Conservation (phyloP, 495 filamentous ascomycete species). For the Penicillium riverlandense region DNA sequence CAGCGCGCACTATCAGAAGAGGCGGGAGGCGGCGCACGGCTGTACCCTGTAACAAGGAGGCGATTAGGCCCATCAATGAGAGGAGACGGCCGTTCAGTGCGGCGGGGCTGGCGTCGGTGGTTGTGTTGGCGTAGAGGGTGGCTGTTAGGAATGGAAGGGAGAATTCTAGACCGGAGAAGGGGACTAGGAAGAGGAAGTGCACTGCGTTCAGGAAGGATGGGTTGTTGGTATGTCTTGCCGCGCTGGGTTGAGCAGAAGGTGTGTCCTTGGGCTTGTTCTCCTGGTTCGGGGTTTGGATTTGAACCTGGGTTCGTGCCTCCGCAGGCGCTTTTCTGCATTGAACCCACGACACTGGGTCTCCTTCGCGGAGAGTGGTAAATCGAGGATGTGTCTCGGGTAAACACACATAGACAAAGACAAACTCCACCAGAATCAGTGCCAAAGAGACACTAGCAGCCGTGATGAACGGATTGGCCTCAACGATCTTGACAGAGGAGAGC, state of each 20-base stretch:
- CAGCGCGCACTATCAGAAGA: conserved; percentile 66
- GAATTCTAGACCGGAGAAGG: conserved; percentile 97
- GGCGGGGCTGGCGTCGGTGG: conserved; percentile 47
- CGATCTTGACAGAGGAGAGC: conserved; percentile 62
- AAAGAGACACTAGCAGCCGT: conserved; percentile 82
- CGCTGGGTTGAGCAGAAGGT: not conserved
- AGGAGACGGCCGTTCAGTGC: conserved; percentile 78
- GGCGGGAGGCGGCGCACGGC: conserved; percentile 77
- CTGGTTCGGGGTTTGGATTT: not conserved
- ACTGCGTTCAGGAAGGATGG: conserved; percentile 76
- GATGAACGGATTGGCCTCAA: conserved; percentile 87
- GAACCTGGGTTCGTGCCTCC: not conserved
- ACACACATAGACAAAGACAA: conserved; percentile 74
- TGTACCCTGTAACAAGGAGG: conserved; percentile 79
- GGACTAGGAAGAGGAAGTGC: conserved; percentile 87
- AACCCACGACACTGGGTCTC: conserved; percentile 6
- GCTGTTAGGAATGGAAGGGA: conserved; percentile 92
- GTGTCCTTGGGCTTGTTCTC: conserved; percentile 8
- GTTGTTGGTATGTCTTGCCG: conserved; percentile 58
- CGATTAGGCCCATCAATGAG: conserved; percentile 88
- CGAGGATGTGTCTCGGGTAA: conserved; percentile 83
- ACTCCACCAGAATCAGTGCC: conserved; percentile 75
- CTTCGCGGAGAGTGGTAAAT: conserved; percentile 24
- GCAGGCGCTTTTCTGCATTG: not conserved
- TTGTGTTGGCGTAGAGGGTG: conserved; percentile 65